Evolutionary conservation across 164 flowering plant genomes (phyloP), one percentile per base, ranked within the genome.

Genomic region (Kingdonia uniflora): DNA sequence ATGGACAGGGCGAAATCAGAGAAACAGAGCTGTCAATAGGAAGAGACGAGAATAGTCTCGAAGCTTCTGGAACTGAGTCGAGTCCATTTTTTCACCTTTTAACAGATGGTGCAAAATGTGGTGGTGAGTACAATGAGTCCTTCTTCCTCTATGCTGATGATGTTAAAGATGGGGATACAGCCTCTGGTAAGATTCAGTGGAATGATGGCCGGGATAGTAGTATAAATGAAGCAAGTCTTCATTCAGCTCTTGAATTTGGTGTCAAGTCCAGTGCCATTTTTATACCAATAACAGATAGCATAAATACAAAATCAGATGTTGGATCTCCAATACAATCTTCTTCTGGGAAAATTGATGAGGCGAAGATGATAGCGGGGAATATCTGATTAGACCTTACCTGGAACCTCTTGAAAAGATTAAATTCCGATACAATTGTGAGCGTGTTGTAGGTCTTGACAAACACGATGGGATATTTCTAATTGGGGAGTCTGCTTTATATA

Each of bases 401-500:
- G 95, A 89, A 60, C 99, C 88, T 60, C 66, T 65, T 55, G 99
- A 94, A 61, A 94, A 73, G 75, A 94, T 94, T 65, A 65, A 84
- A 65, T 89, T 63, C 57, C 75, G 80, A 69, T 94, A 81, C 64
- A 94, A 94, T 57, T 94, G 99, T 75, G 99, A 89, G 63, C 78
- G 97, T 52, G 96, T 94, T 65, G 81, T 83, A 16, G 99, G 95
- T 37, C 91, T 94, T 55, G 97, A 94, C 74, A 94, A 94, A 68
- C 99, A 94, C 76, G 99, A 89, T 71, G 99, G 99, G 15, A 87
- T 94, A 57, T 94, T 94, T 77, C 66, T 89, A 53, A 85, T 89
- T 19, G 99, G 99, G 42, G 97, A 89, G 60, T 77, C 79, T 37
- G 85, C 72, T 57, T 58, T 94, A 49, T 94, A 94, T 67, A 79